Evolutionary conservation across 2,329 filamentous ascomycete species (phyloP).

Genomic region (Exutisphaerella laricina): DNA sequence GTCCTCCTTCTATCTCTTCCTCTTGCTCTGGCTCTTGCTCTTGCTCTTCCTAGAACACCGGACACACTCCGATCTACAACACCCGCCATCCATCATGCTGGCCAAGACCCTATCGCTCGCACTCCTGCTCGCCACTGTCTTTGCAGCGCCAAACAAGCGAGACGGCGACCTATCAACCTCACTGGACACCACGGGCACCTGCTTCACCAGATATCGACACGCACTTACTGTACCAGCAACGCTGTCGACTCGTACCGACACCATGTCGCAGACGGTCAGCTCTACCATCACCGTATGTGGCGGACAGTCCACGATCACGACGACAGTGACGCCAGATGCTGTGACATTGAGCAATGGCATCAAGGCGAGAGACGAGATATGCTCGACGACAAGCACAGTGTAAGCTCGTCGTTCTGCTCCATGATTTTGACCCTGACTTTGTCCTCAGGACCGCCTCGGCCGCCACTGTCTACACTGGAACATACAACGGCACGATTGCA

Average conservation of each 20-base stretch:
- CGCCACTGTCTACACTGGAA: slow-evolving; percentile 24
- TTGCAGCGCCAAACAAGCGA: slow-evolving; percentile 4
- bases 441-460: slow-evolving; percentile 12
- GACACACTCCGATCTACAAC: neutral
- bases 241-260: slow-evolving; percentile 16
- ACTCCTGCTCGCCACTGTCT: slow-evolving; percentile 8
- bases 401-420: slow-evolving; percentile 4
- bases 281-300: slow-evolving; percentile 20
- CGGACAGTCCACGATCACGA: slow-evolving; percentile 13
- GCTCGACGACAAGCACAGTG: slow-evolving; percentile 19
- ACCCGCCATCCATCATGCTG: slow-evolving; percentile 7
- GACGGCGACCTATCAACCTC: slow-evolving; percentile 13
- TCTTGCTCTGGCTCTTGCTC: no score
- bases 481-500: slow-evolving; percentile 19
- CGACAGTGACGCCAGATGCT: slow-evolving; percentile 18
- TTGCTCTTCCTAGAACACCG: neutral
- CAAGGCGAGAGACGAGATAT: slow-evolving; percentile 6
- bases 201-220: slow-evolving; percentile 21
- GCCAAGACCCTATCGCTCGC: slow-evolving; percentile 7
- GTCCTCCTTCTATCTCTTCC: neutral
- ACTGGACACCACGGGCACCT: slow-evolving; percentile 14
- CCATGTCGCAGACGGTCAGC: slow-evolving; percentile 14
- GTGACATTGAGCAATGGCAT: slow-evolving; percentile 13
- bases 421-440: neutral
- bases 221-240: slow-evolving; percentile 5